Base-by-base conservation (phyloP, 192 early-diverging fungal genomes). In the Coemansia sp. region DNA sequence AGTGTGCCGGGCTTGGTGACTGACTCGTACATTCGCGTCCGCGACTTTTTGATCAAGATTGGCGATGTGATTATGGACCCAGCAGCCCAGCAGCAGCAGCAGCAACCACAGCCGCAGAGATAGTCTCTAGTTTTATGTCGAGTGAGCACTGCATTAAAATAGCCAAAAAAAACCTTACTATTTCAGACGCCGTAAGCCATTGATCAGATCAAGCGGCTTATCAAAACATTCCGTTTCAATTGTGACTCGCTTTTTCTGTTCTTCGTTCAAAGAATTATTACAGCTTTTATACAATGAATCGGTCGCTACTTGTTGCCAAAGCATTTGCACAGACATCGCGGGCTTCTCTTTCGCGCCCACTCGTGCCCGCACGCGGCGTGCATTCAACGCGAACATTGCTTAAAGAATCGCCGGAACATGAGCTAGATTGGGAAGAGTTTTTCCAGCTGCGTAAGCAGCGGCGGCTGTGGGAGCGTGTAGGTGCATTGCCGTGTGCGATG, bases 371-470 rank as follows among this genome's bases (percentile, higher is more conserved):
- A 9, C 41, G 41, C 14, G 9, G 3, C 12, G 41, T 43, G 41
- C 41, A 43, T 43, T 43, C 41, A 12, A 43, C 41, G 41, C 41
- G 41, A 12, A n/a, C 16, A 3, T 12, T 43, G 13, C 41, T 12
- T n/a, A n/a, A 43, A 43, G 41, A 43, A n/a, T 16, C 41, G 41
- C n/a, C 47, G 18, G 41, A 5, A 7, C 22, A 14, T 9, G 47
- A 53, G n/a, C 39, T 84, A n/a, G 78, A 76, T 19, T 88, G 88
- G 89, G 73, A 84, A 7, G 78, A 86, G 24, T 91, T 89, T 65
- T 91, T 91, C 62, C 60, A 62, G 14, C 62, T 91, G 50, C 86
- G 89, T 35, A 69, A 78, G 23, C 85, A 82, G 23, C 85, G 89
- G 49, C 85, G 86, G 24, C 76, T 83, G 39, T 86, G 80, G 66